Evolutionary conservation across 352 stramenopile species (phyloP).

Genomic region (Pythium plurisporium): DNA sequence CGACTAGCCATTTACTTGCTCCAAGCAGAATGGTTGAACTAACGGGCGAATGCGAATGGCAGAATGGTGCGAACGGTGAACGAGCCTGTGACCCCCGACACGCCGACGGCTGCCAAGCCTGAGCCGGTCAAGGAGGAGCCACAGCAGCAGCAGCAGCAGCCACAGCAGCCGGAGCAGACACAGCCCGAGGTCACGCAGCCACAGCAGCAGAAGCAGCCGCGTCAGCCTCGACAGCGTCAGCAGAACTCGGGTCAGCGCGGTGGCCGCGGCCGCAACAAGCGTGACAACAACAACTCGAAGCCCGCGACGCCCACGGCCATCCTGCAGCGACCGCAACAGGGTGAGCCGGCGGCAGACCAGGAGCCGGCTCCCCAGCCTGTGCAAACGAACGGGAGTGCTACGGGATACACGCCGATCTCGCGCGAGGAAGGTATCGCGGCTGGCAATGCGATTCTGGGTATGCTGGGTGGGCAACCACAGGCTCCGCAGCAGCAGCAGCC

Average conservation of each 20-base stretch:
- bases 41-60: no score
- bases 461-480: slow-evolving; percentile 49
- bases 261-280: slow-evolving; percentile 20
- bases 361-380: neutral
- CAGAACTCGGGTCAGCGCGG: slow-evolving; percentile 20
- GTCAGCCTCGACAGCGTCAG: slow-evolving; percentile 16
- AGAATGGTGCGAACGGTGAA: slow-evolving; percentile 67
- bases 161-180: slow-evolving; percentile 13
- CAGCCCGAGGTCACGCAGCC: slow-evolving; percentile 15
- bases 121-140: slow-evolving; percentile 9
- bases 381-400: slow-evolving; percentile 1
- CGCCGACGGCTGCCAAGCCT: slow-evolving; percentile 12
- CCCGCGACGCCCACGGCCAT: slow-evolving; percentile 47
- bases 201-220: slow-evolving; percentile 14
- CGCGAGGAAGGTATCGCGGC: slow-evolving; percentile 77
- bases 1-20: no score
- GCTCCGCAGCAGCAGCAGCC: neutral
- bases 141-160: neutral
- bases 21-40: no score
- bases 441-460: slow-evolving; percentile 77
- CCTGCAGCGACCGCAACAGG: slow-evolving; percentile 51
- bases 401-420: slow-evolving; percentile 56
- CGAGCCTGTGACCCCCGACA: slow-evolving; percentile 20
- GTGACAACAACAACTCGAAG: slow-evolving; percentile 35
- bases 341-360: no score